Base-by-base conservation (phyloP, 257 asterid genomes). In the Solanum tarapatanum region DNA sequence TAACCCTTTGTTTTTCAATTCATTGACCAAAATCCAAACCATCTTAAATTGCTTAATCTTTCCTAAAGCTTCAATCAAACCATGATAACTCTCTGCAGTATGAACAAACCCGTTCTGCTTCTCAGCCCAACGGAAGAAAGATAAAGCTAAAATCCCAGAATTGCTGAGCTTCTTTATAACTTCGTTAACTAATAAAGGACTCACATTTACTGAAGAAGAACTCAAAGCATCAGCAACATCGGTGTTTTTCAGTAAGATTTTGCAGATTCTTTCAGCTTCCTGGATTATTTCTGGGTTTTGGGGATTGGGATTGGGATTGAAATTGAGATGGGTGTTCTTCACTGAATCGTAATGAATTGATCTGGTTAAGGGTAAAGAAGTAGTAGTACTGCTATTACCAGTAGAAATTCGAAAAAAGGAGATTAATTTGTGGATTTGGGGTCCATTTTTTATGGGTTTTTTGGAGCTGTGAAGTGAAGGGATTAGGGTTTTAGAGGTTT, bases 51-150 rank as follows among this genome's bases (percentile, higher is more conserved):
- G 98, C 80, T 91, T 95, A 88, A 94, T 94, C 82, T 94, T 95
- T 36, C 98, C 98, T 21, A 95, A 13, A 16, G 99, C 92, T 86
- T 95, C 99, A 39, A 96, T 92, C 39, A 95, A 90, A 37, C 92
- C 91, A 88, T 96, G 89, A 93, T 95, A 96, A 91, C 95, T 90
- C 74, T 94, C 94, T 1, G 92, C 19, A 19, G 90, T 90, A 39
- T 89, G 90, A 36, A 80, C 89, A 28, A 91, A 88, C 8, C 90
- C 90, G 19, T 66, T 87, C 48, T 88, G 91, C 45, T 90, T 92
- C 92, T 96, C 95, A 4, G 98, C 96, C 98, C 98, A 96, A 60
- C 98, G 91, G 91, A 96, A 95, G 89, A 95, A 95, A 33, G 94
- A 91, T 2, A 95, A 87, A 14, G 98, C 95, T 88, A 91, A 85